Conservation (phyloP, 768 basidiomycete species). For the Tricholoma sp. region DNA sequence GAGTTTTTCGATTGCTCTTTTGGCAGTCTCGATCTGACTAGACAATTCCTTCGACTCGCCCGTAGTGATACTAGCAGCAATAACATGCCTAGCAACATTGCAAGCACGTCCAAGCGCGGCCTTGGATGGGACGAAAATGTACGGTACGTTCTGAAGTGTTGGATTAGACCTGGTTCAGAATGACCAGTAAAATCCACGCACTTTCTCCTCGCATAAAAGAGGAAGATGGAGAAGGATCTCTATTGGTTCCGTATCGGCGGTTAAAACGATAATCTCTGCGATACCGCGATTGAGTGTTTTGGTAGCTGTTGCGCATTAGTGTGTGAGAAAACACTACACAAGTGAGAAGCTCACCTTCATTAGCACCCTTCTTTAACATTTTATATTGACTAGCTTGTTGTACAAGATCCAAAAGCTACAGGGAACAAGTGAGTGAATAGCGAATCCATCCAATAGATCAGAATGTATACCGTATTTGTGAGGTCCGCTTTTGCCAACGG, state of each 20-base stretch:
- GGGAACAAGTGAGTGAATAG: not conserved
- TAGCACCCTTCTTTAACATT: slow-evolving; percentile 98
- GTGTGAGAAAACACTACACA: slow-evolving; percentile 4
- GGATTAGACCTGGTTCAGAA: slow-evolving; percentile 1
- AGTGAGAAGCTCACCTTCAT: slow-evolving; percentile 70
- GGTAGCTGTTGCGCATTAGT: slow-evolving; percentile 54
- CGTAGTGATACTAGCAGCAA: slow-evolving; percentile 93
- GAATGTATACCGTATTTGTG: slow-evolving; percentile 75
- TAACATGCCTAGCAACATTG: slow-evolving; percentile 92
- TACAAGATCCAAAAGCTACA: slow-evolving; percentile 89
- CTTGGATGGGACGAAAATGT: slow-evolving; percentile 93
- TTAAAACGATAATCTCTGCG: slow-evolving; percentile 95
- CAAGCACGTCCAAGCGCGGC: slow-evolving; percentile 95
- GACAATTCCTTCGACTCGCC: slow-evolving; percentile 89
- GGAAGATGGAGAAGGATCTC: slow-evolving; percentile 98
- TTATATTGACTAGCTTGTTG: slow-evolving; percentile 97
- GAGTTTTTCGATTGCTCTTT: slow-evolving; percentile 74
- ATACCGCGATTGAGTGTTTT: slow-evolving; percentile 98
- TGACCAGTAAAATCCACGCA: slow-evolving; percentile 20
- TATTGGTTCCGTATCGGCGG: slow-evolving; percentile 94
- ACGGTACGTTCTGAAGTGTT: slow-evolving; percentile 79
- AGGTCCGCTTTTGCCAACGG: slow-evolving; percentile 81
- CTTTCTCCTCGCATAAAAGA: slow-evolving; percentile 97
- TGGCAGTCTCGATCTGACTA: slow-evolving; percentile 85
- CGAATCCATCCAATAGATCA: not conserved